Base-by-base conservation (phyloP, 805 yeast genomes). In the Wickerhamomyces alni region DNA sequence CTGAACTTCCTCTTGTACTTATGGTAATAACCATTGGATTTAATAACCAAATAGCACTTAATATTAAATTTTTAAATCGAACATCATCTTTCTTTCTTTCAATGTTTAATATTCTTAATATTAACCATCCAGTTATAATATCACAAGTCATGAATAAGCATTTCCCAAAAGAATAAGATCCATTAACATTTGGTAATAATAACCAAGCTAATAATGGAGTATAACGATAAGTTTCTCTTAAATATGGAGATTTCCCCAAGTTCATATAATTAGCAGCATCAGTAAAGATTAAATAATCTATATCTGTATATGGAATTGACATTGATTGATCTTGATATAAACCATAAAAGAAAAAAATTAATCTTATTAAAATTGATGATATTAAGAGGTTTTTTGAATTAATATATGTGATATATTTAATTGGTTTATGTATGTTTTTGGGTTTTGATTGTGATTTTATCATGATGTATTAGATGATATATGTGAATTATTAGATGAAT, bases 11-110 rank as follows among this genome's bases (percentile, higher is more conserved):
- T 34, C 99, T 69, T 0, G 97, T 87, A 47, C 91, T 80, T 36
- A 93, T 93, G 1, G 95, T 87, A 25, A 82, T 77, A 1, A 89
- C 98, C 93, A 93, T 85, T 13, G 99, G 98, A 57, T 93, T 93
- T 49, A 87, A 67, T 16, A 93, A 67, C 98, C 98, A 93, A 5
- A 91, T 63, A 2, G 82, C 60, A 11, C 80, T 59, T 31, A 79
- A 66, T 6, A 66, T 46, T 6, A 72, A 42, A n/a, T 67, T 65
- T 35, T 63, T 65, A 6, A 51, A 9, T 21, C 22, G 9, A 2
- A 34, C 16, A 5, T 35, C 31, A 13, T 41, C 47, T 11, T 72
- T 42, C 11, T 68, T n/a, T 9, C 13, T n/a, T 9, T n/a, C 29
- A 12, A 48, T n/a, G 22, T 63, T 48, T 39, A 76, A 57, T 7